A percentile compares a stretch with the other conserved stretches of the same genome.
phyloP scores from a whole-genome alignment of 164 flowering plant species.

The Saururus chinensis region DNA sequence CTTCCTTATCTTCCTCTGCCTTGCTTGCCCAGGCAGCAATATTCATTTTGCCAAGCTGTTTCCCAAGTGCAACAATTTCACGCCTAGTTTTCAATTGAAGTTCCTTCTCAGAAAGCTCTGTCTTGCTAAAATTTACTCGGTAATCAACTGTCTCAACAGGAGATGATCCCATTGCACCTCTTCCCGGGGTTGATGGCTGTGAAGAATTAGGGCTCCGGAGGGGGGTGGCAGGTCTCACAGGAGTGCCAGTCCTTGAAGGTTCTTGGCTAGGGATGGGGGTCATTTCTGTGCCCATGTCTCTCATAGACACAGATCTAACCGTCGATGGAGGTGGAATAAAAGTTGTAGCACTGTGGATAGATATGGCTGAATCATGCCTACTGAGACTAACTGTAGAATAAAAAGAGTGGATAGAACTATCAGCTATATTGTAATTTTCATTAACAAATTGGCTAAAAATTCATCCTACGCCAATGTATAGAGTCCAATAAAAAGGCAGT shows the following conservation, averaged over 20 bases:
- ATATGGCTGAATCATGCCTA: slow-evolving; percentile 49
- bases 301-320: slow-evolving; percentile 86
- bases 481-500: too few species aligned
- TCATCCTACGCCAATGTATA: too few species aligned
- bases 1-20: slow-evolving; percentile 60
- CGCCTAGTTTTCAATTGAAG: slow-evolving; percentile 69
- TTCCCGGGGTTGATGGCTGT: slow-evolving; percentile 59
- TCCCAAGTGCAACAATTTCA: slow-evolving; percentile 75
- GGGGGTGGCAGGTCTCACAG: slow-evolving; percentile 73
- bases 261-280: neutral
- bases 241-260: slow-evolving; percentile 44
- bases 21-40: slow-evolving; percentile 94
- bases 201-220: slow-evolving; percentile 62
- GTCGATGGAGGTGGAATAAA: slow-evolving; percentile 69
- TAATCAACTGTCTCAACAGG: slow-evolving; percentile 9
- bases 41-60: slow-evolving; percentile 72
- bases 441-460: too few species aligned
- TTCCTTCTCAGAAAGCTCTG: slow-evolving; percentile 62
- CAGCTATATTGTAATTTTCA: neutral
- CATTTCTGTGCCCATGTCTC: slow-evolving; percentile 12
- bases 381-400: slow-evolving; percentile 47
- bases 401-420: too few species aligned
- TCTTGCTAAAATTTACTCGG: slow-evolving; percentile 16
- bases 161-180: slow-evolving; percentile 34
- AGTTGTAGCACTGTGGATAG: slow-evolving; percentile 50